A percentile compares a stretch with the other conserved stretches of the same genome.
phyloP scores from a whole-genome alignment of 2,329 filamentous ascomycete species.

The Diaporthe aspalathi region DNA sequence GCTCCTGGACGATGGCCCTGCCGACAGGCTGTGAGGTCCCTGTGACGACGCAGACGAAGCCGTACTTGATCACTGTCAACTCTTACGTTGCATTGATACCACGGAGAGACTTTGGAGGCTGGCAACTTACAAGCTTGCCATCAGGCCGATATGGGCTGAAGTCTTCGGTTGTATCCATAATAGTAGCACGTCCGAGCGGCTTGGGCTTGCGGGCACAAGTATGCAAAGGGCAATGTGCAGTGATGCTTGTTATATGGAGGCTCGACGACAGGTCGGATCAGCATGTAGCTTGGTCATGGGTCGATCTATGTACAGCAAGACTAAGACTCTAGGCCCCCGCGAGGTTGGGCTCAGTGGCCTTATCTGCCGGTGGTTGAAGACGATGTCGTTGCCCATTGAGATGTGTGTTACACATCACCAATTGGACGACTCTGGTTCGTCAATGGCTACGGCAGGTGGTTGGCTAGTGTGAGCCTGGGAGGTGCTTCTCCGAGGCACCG shows the following conservation, averaged over 20 bases:
- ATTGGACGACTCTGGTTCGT: conserved; percentile 27
- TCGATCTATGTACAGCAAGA: neutral
- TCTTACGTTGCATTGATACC: neutral
- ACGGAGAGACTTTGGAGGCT: neutral
- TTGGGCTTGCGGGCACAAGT: neutral
- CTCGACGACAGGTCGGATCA: neutral
- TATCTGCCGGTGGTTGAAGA: conserved; percentile 6
- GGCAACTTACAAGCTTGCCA: conserved; percentile 65
- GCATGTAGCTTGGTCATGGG: neutral
- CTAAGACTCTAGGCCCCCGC: neutral
- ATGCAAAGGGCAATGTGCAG: neutral
- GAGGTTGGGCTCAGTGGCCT: neutral
- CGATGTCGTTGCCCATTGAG: conserved; percentile 10
- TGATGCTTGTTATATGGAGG: neutral
- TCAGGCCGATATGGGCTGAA: conserved; percentile 69
- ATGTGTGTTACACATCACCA: conserved; percentile 18
- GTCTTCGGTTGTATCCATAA: conserved; percentile 54
- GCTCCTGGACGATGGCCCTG: conserved; percentile 67
- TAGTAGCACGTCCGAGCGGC: conserved; percentile 38
- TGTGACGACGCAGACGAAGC: conserved; percentile 73
- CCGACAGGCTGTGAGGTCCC: conserved; percentile 71
- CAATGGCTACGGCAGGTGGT: conserved; percentile 15
- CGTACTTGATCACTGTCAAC: conserved; percentile 58
- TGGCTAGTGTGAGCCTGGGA: conserved; percentile 17
- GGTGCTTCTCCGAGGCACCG: conserved; percentile 38